phyloP scores from a whole-genome alignment of 768 basidiomycete species.

The Hygrocybe punicea region DNA sequence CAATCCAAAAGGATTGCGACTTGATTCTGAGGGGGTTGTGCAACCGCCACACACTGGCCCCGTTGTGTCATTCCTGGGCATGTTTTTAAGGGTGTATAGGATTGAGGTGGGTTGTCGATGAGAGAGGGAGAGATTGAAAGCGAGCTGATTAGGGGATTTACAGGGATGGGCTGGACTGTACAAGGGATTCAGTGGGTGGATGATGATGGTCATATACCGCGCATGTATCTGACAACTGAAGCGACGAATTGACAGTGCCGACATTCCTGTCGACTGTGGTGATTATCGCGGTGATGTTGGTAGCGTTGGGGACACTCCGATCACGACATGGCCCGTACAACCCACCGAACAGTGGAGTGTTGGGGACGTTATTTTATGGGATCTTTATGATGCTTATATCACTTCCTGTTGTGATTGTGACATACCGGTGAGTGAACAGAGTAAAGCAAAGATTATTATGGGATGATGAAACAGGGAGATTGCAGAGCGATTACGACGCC shows the following conservation, averaged over 20 bases:
- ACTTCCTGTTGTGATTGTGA: slow-evolving; percentile 67
- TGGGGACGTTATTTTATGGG: slow-evolving; percentile 64
- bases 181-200: slow-evolving; percentile 64
- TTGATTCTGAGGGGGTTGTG: slow-evolving; percentile 74
- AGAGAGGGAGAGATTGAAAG: neutral
- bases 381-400: slow-evolving; percentile 62
- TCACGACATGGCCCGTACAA: slow-evolving; percentile 64
- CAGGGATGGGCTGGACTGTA: slow-evolving; percentile 70
- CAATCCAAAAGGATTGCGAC: slow-evolving; percentile 78
- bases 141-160: neutral
- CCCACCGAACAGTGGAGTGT: slow-evolving; percentile 55
- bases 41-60: slow-evolving; percentile 69
- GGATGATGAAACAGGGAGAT: neutral
- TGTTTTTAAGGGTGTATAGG: slow-evolving; percentile 65
- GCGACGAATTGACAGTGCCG: slow-evolving; percentile 35
- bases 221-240: neutral
- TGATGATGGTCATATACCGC: neutral
- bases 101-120: slow-evolving; percentile 61
- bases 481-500: slow-evolving; percentile 79
- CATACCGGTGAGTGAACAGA: slow-evolving; percentile 57
- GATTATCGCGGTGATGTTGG: slow-evolving; percentile 54
- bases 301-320: slow-evolving; percentile 55
- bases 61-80: slow-evolving; percentile 70
- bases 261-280: slow-evolving; percentile 48
- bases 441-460: neutral